phyloP scores from a whole-genome alignment of 2,329 filamentous ascomycete genomes.

The Trichoderma polysporum region DNA sequence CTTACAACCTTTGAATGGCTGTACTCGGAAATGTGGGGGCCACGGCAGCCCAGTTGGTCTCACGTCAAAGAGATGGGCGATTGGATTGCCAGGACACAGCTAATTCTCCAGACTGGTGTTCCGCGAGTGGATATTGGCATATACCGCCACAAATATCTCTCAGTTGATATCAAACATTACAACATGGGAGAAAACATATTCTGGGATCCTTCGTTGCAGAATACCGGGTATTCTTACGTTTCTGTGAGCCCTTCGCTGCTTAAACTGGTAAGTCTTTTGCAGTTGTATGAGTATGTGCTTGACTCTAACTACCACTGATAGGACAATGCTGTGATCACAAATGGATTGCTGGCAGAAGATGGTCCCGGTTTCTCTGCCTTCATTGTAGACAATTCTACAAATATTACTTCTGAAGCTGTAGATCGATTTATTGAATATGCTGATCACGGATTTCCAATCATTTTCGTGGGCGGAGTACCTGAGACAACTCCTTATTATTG shows the following conservation, averaged over 20 bases:
- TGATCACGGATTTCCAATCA: not conserved
- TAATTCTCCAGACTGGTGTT: slow-evolving; percentile 4
- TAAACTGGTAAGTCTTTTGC: not conserved
- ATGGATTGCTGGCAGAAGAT: not conserved
- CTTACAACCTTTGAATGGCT: slow-evolving; percentile 7
- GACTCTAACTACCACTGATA: not conserved
- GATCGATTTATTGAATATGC: not conserved
- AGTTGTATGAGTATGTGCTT: not conserved
- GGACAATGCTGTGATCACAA: not conserved
- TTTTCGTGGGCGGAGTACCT: not conserved
- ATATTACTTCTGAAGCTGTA: not conserved
- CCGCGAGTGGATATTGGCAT: slow-evolving; percentile 7
- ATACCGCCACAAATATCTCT: slow-evolving; percentile 9
- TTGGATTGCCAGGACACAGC: slow-evolving; percentile 4
- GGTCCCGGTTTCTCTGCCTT: slow-evolving; percentile 7
- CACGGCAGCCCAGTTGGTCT: slow-evolving; percentile 4
- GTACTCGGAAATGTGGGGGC: slow-evolving; percentile 10
- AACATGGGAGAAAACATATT: not conserved
- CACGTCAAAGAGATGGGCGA: slow-evolving; percentile 11
- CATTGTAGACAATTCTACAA: slow-evolving; percentile 5
- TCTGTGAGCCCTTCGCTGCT: slow-evolving; percentile 9
- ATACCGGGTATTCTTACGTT: slow-evolving; percentile 7
- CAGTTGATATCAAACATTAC: slow-evolving; percentile 8
- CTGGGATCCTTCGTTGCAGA: not conserved
- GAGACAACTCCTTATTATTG: slow-evolving; percentile 8